Evolutionary conservation across 139 green algal genomes (phyloP).

Genomic region (Mesotaenium endlicherianum): DNA sequence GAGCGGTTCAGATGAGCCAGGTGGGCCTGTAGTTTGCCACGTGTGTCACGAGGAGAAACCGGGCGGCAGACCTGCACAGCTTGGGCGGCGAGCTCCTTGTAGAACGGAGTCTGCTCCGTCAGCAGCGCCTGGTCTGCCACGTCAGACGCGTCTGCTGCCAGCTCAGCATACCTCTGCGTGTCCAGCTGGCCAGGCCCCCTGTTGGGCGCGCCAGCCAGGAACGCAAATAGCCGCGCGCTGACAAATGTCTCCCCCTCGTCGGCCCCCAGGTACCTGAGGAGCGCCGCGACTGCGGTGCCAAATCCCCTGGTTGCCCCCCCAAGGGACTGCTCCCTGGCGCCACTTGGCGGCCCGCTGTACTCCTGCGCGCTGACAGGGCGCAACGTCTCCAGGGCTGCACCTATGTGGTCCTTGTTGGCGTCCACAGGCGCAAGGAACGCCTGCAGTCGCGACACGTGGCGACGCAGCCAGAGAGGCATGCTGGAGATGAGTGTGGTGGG

Average conservation of each 20-base stretch:
- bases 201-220: constrained; percentile 71
- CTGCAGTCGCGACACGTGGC: too few relatives aligned
- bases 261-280: constrained; percentile 72
- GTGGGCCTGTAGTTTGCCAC: too few relatives aligned
- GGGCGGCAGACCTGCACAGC: too few relatives aligned
- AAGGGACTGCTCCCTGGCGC: background rate
- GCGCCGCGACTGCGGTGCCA: constrained; percentile 67
- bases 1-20: too few relatives aligned
- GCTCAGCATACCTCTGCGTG: constrained; percentile 29
- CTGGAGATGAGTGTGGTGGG: too few relatives aligned
- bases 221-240: constrained; percentile 58
- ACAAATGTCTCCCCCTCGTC: constrained; percentile 33
- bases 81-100: constrained; percentile 61
- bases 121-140: constrained; percentile 32
- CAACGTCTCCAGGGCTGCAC: constrained; percentile 63
- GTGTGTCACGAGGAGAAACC: too few relatives aligned
- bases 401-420: constrained; percentile 63
- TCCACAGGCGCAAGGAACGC: constrained; percentile 69
- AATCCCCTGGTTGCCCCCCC: constrained; percentile 49
- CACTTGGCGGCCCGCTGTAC: background rate
- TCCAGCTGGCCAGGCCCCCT: constrained; percentile 62
- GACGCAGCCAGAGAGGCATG: too few relatives aligned
- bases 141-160: background rate
- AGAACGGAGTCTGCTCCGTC: constrained; percentile 45
- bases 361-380: constrained; percentile 25